phyloP scores from a whole-genome alignment of 441 rosid genomes.

The Pelargonium citronellum region DNA sequence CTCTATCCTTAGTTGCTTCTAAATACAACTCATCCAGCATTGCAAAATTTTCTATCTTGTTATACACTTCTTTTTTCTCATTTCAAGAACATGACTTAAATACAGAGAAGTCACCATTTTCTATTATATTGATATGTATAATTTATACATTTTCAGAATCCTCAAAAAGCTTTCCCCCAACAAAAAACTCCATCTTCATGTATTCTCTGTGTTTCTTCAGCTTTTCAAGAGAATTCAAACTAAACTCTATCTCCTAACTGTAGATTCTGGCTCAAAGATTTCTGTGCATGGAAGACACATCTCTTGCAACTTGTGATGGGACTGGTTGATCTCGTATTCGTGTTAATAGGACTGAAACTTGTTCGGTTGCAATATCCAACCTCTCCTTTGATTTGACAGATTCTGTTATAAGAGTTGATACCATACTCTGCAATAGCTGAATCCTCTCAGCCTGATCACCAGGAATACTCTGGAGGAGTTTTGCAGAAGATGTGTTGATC shows the following conservation, averaged over 20 bases:
- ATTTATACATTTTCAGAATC: background rate
- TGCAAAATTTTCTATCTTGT: too few relatives aligned
- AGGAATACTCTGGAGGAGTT: constrained; percentile 39
- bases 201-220: background rate
- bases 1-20: too few relatives aligned
- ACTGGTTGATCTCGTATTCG: constrained; percentile 76
- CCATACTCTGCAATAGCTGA: constrained; percentile 70
- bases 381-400: constrained; percentile 81
- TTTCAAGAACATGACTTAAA: too few relatives aligned
- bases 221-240: constrained; percentile 13
- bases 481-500: constrained; percentile 43
- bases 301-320: constrained; percentile 32
- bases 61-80: too few relatives aligned
- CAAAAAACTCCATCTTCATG: too few relatives aligned
- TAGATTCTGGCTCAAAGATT: constrained; percentile 22
- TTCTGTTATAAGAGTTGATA: constrained; percentile 64
- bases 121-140: too few relatives aligned
- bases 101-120: too few relatives aligned
- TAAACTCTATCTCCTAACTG: background rate
- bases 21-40: too few relatives aligned
- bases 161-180: too few relatives aligned
- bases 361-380: constrained; percentile 68
- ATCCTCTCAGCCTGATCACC: constrained; percentile 56
- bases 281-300: constrained; percentile 35
- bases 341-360: constrained; percentile 61